Evolutionary conservation across 202 grass and related monocot species (phyloP), one percentile per base, ranked within the genome.

Genomic region (Zoysia matrella): DNA sequence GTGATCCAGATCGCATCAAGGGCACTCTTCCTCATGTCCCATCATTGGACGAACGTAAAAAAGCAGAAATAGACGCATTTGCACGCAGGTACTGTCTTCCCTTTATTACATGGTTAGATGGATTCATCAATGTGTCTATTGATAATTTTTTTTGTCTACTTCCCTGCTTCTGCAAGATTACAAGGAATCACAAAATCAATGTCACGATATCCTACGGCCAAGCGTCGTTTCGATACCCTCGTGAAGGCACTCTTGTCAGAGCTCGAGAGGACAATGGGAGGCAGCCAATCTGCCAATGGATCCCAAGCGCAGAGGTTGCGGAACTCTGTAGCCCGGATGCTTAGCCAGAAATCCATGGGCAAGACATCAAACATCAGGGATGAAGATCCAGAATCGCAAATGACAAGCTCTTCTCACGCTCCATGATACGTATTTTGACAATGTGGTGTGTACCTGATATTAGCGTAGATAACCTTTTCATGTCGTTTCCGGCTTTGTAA

Each of bases 151-250:
- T 69, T 58, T 18, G 56, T 11, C 14, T 67, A 9, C 58, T 60
- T 3, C 75, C 65, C 1, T 81, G 70, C 7, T 53, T 18, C 52
- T 53, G 77, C 58, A 49, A 99, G 96, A 69, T 89, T 99, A 83
- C 93, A 90, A 92, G 96, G 96, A 73, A 99, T 99, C 75, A 99
- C 91, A 61, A 94, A 89, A 75, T 96, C 93, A 1, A 93, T 99
- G 61, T 96, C 93, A 76, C 93, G 96, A 75, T 99, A 92, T 84
- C 96, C 96, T 11, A 96, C 96, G 64, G 84, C 91, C 41, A 99
- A 93, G 72, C 90, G 96, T 1, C 93, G 89, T 16, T 99, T 99
- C 1, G 91, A 99, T 15, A 60, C 51, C 52, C 91, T 99, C 8
- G 87, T 99, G 1, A 94, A 92, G 65, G 72, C 80, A 14, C 89